These are phyloP conservation scores for Arctium minus DNA, from an alignment of 129 eudicot genomes.

Conservation along the genomic window DNA sequence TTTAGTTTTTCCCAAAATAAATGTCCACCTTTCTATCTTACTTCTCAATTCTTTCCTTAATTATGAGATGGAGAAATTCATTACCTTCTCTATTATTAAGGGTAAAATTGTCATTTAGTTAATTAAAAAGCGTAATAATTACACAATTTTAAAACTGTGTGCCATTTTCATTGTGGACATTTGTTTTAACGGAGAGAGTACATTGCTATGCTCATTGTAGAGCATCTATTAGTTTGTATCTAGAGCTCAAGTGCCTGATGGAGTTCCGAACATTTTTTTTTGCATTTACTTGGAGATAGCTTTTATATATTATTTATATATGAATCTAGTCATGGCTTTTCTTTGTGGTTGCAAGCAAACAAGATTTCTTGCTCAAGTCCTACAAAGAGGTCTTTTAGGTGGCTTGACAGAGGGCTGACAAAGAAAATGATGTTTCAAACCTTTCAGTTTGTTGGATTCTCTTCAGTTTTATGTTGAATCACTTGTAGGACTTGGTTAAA, in stretches of 20 bases:
- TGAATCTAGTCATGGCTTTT: neutral
- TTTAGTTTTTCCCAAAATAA: too few species aligned
- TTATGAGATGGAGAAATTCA: neutral
- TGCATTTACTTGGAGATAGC: neutral
- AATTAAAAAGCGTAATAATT: too few species aligned
- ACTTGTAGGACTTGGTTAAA: neutral
- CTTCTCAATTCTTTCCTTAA: too few species aligned
- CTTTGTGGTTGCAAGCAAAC: neutral
- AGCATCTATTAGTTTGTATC: neutral
- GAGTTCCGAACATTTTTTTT: neutral
- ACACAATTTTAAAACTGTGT: neutral
- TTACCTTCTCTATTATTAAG: too few species aligned
- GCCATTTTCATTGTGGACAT: too few species aligned
- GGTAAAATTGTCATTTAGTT: neutral
- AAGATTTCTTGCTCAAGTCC: neutral
- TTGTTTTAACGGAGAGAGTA: too few species aligned
- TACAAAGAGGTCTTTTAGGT: neutral
- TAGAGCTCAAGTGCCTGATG: neutral
- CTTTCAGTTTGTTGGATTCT: neutral
- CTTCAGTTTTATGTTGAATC: neutral
- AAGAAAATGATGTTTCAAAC: neutral
- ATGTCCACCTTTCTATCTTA: too few species aligned
- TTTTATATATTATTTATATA: neutral
- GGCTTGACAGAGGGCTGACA: too few species aligned
- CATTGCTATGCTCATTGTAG: too few species aligned